Percentiles rank a stretch among this genome's conserved stretches.
These are phyloP conservation scores for Rhodotorula babjevae DNA, from an alignment of 768 basidiomycete species.

Conservation along the genomic window DNA sequence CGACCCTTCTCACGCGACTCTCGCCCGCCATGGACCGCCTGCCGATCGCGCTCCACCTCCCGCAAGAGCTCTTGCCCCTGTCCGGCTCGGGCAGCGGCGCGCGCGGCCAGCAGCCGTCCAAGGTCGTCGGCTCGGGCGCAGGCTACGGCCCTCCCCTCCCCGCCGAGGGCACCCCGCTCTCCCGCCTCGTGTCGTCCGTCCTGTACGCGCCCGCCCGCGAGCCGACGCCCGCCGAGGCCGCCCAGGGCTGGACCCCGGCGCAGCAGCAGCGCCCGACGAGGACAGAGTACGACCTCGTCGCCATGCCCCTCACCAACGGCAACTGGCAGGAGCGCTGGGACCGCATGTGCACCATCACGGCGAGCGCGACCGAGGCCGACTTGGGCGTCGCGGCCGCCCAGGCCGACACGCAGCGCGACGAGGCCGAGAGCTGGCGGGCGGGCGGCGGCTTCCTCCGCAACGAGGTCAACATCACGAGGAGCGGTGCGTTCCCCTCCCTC, in stretches of 20 bases:
- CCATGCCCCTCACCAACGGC: conserved; percentile 80
- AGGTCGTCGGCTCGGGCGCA: conserved; percentile 29
- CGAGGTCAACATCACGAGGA: conserved; percentile 81
- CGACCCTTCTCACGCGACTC: neutral
- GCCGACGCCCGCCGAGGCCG: conserved; percentile 34
- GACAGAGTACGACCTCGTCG: conserved; percentile 70
- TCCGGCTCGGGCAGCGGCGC: conserved; percentile 16
- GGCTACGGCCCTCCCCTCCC: conserved; percentile 35
- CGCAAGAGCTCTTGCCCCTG: conserved; percentile 35
- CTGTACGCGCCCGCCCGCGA: conserved; percentile 31
- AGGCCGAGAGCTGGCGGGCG: conserved; percentile 82
- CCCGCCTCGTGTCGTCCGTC: conserved; percentile 30
- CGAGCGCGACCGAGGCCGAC: conserved; percentile 50
- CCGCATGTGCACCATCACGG: conserved; percentile 61
- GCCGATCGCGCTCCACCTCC: conserved; percentile 41
- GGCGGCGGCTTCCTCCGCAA: conserved; percentile 70
- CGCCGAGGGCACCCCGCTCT: conserved; percentile 31
- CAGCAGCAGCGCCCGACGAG: neutral
- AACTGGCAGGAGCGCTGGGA: conserved; percentile 85
- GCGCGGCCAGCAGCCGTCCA: conserved; percentile 40
- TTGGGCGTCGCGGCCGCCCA: conserved; percentile 46
- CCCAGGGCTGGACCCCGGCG: conserved; percentile 14
- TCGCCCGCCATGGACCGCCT: conserved; percentile 25
- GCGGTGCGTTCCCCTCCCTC: conserved; percentile 57
- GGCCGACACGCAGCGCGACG: conserved; percentile 47